phyloP scores from a whole-genome alignment of 192 early-diverging fungal genomes.

The Dispira simplex region DNA sequence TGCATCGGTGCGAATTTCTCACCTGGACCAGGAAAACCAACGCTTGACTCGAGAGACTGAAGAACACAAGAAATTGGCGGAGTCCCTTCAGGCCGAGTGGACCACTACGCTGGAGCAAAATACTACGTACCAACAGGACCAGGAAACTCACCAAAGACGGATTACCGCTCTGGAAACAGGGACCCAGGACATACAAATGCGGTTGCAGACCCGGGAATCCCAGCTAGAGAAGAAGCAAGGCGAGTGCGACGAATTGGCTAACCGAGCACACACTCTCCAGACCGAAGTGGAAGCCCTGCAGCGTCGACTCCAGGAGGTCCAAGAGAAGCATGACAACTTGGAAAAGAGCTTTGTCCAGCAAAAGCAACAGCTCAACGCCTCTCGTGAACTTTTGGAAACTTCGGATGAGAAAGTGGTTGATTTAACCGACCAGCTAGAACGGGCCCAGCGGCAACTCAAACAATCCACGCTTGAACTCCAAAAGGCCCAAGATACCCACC shows the following conservation, averaged over 20 bases:
- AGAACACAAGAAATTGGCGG: background rate
- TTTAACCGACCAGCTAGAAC: constrained; percentile 4
- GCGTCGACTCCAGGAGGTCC: background rate
- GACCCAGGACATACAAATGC: background rate
- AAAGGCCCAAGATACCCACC: background rate
- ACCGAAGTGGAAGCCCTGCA: background rate
- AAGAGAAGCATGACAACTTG: background rate
- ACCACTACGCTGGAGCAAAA: background rate
- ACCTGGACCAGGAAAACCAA: background rate
- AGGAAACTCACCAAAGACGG: background rate
- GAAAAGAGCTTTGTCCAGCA: background rate
- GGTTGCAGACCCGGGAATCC: too few species aligned
- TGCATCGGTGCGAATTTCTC: too few species aligned
- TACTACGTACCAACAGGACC: background rate
- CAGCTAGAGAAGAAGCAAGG: background rate
- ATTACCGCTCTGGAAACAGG: constrained; percentile 15
- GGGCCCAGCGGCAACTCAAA: background rate
- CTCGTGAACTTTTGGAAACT: constrained; percentile 13
- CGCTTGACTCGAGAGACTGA: background rate
- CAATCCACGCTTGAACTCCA: background rate
- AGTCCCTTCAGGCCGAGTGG: background rate
- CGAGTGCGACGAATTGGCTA: background rate
- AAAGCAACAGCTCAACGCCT: constrained; percentile 14
- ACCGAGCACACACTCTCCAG: background rate
- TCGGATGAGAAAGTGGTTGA: constrained; percentile 11